These are phyloP conservation scores for Mycena galopus DNA, from an alignment of 768 basidiomycete genomes.

Conservation along the genomic window DNA sequence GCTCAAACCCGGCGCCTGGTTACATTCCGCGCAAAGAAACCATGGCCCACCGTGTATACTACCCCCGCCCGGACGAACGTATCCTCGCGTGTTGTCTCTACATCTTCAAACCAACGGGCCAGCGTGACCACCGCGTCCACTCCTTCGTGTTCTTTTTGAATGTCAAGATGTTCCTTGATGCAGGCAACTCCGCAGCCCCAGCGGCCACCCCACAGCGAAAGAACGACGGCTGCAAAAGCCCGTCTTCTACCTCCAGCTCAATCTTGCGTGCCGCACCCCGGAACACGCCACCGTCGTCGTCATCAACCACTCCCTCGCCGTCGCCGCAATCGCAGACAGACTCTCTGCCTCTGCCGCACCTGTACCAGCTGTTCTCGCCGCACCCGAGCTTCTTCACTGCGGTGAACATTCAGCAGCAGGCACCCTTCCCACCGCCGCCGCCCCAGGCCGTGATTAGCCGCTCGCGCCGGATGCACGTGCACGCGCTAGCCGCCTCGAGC, in stretches of 20 bases:
- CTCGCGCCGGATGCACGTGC: conserved; percentile 35
- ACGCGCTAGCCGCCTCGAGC: conserved; percentile 33
- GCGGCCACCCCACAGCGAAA: background rate
- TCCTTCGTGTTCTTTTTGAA: conserved; percentile 67
- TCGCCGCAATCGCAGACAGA: background rate
- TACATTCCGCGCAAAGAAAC: conserved; percentile 46
- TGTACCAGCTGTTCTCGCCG: conserved; percentile 27
- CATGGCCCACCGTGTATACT: conserved; percentile 51
- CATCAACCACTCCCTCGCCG: background rate
- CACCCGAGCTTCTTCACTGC: conserved; percentile 29
- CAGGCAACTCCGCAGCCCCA: background rate
- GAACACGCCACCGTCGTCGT: too few species aligned
- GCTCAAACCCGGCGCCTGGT: conserved; percentile 63
- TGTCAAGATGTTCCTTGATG: conserved; percentile 54
- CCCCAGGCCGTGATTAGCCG: conserved; percentile 9
- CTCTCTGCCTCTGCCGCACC: conserved; percentile 3
- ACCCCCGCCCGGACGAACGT: conserved; percentile 61
- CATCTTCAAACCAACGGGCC: conserved; percentile 56
- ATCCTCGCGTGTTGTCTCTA: conserved; percentile 65
- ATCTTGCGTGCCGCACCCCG: too few species aligned
- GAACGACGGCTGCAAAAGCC: background rate
- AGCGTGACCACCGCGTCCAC: conserved; percentile 55
- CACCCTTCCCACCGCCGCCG: conserved; percentile 19
- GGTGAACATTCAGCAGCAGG: conserved; percentile 25
- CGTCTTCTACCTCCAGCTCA: background rate